Evolutionary conservation across 352 stramenopile species (phyloP).

Genomic region (Globisporangium irregulare): DNA sequence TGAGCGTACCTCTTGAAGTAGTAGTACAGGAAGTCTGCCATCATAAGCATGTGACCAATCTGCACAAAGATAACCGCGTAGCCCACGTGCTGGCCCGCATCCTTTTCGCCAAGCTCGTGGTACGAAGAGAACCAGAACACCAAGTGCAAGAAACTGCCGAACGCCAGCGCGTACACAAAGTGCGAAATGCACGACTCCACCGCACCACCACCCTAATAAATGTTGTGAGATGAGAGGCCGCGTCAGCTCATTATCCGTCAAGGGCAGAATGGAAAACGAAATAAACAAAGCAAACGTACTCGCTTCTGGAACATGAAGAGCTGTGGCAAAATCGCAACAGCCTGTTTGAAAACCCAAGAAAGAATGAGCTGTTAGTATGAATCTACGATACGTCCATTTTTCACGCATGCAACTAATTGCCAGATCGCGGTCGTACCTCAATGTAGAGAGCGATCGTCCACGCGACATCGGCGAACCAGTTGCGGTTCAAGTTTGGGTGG

Average conservation of each 20-base stretch:
- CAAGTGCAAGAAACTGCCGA: conserved; percentile 95
- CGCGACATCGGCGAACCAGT: conserved; percentile 94
- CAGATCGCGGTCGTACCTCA: conserved; percentile 41
- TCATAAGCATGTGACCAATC: conserved; percentile 97
- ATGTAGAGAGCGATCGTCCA: conserved; percentile 99
- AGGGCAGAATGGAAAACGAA: too few species aligned
- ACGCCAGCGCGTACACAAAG: conserved; percentile 95
- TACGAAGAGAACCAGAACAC: conserved; percentile 99
- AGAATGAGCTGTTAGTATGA: not conserved
- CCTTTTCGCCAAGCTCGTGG: conserved; percentile 95
- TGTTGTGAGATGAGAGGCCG: not conserved
- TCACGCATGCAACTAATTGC: not conserved
- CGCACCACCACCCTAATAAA: conserved; percentile 78
- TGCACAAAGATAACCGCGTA: conserved; percentile 97
- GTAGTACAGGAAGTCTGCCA: conserved; percentile 99
- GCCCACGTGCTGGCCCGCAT: conserved; percentile 84
- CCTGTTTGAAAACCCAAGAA: conserved; percentile 8
- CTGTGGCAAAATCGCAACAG: conserved; percentile 96
- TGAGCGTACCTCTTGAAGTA: conserved; percentile 92
- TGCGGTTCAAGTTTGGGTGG: conserved; percentile 95
- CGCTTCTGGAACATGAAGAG: conserved; percentile 99
- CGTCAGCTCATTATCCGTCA: too few species aligned
- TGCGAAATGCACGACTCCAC: conserved; percentile 97
- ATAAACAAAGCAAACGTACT: conserved; percentile 31
- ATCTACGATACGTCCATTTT: not conserved